Percentiles rank a stretch among this genome's conserved stretches.
phyloP scores from a whole-genome alignment of 2,329 filamentous ascomycete species.

The Eutypella sp. region DNA sequence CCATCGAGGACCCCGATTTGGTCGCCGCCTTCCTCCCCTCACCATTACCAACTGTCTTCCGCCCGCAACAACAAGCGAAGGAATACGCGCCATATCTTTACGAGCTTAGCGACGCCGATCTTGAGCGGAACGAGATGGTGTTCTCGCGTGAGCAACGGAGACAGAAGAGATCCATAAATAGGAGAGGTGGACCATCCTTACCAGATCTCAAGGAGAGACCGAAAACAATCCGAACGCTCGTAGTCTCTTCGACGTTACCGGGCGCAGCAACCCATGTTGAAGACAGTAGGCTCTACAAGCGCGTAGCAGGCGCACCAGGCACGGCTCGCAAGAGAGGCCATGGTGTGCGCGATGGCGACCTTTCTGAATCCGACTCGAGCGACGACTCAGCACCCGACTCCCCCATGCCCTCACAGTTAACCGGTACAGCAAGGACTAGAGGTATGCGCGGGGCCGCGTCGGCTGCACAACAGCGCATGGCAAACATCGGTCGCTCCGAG shows the following conservation, averaged over 20 bases:
- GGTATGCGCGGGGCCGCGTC: constrained; percentile 85
- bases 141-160: constrained; percentile 90
- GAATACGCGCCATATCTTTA: constrained; percentile 93
- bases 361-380: constrained; percentile 86
- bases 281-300: constrained; percentile 83
- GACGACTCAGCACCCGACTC: constrained; percentile 84
- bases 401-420: constrained; percentile 68
- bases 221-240: constrained; percentile 83
- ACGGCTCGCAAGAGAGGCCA: constrained; percentile 49
- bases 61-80: constrained; percentile 87
- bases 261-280: constrained; percentile 77
- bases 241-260: constrained; percentile 89
- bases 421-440: constrained; percentile 78
- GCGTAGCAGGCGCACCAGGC: constrained; percentile 53
- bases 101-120: constrained; percentile 83
- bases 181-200: constrained; percentile 83
- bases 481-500: constrained; percentile 74
- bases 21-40: constrained; percentile 80
- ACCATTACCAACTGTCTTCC: constrained; percentile 76
- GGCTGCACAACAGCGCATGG: constrained; percentile 83
- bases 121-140: constrained; percentile 86
- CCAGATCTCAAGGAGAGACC: constrained; percentile 96
- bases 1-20: constrained; percentile 87
- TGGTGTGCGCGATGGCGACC: constrained; percentile 59
- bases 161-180: constrained; percentile 92